phyloP scores from a whole-genome alignment of 441 rosid genomes.

The Kokia cookei region DNA sequence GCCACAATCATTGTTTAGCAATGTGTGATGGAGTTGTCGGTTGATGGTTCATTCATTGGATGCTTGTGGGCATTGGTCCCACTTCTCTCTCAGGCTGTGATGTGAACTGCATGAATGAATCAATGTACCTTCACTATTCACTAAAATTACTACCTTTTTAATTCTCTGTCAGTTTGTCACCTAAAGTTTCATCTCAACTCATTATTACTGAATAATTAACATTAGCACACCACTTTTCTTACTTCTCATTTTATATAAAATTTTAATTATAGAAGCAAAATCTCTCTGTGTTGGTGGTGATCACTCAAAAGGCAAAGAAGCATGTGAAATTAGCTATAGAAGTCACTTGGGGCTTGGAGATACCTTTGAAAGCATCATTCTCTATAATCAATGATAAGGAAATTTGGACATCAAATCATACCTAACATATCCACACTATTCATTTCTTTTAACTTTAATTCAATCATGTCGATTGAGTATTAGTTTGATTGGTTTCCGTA shows the following conservation, averaged over 20 bases:
- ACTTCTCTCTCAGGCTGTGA: constrained; percentile 1
- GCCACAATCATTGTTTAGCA: neutral
- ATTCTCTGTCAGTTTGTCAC: neutral
- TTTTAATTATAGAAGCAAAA: neutral
- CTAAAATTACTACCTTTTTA: neutral
- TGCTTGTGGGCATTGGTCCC: constrained; percentile 10
- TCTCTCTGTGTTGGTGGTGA: neutral
- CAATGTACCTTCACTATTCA: neutral
- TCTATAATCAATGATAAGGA: neutral
- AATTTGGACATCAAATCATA: no score
- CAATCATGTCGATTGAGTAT: no score
- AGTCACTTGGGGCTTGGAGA: neutral
- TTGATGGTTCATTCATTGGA: constrained; percentile 19
- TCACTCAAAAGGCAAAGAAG: neutral
- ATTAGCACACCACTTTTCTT: constrained; percentile 4
- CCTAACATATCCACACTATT: no score
- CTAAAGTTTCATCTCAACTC: constrained; percentile 9
- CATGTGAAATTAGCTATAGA: neutral
- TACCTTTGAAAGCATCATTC: neutral
- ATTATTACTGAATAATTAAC: neutral
- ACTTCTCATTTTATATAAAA: neutral
- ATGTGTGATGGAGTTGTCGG: neutral
- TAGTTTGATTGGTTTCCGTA: no score
- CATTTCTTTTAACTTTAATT: no score
- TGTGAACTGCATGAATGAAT: neutral